Conservation (phyloP, 306 rosid species). For the Lathyrus oleraceus region DNA sequence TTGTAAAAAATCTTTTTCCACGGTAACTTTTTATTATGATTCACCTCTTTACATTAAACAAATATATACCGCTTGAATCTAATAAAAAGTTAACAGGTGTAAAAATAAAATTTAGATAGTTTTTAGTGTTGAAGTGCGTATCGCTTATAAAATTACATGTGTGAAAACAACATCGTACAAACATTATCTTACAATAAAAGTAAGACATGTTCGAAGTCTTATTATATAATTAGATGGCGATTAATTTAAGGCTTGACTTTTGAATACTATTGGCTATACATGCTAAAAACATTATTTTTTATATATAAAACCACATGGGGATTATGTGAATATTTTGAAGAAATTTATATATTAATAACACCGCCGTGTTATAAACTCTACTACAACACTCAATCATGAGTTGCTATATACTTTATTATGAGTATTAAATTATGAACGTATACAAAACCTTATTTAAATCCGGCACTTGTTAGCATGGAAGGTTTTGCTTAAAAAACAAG, state of each 20-base stretch:
- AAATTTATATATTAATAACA: not conserved
- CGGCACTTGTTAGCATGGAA: not conserved
- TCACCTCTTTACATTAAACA: no score
- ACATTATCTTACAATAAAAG: slow-evolving; percentile 1
- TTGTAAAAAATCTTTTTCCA: no score
- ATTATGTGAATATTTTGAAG: slow-evolving; percentile 9
- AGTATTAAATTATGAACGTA: no score
- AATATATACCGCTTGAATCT: no score
- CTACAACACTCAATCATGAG: slow-evolving; percentile 40
- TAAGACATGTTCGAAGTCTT: not conserved
- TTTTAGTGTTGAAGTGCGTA: not conserved
- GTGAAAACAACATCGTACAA: slow-evolving; percentile 7
- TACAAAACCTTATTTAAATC: slow-evolving; percentile 2
- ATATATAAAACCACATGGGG: slow-evolving; percentile 27
- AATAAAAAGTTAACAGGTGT: no score
- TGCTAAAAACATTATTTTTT: not conserved
- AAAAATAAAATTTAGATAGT: no score
- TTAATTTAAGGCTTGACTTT: slow-evolving; percentile 38
- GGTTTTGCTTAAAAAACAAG: slow-evolving; percentile 2
- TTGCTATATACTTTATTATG: not conserved
- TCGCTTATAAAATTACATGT: not conserved
- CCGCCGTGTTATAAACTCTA: slow-evolving; percentile 1
- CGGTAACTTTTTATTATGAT: no score
- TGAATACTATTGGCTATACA: slow-evolving; percentile 3
- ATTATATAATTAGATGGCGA: not conserved